Percentiles rank a stretch among this genome's conserved stretches.
These are phyloP conservation scores for Penicillium robsamsonii DNA, from an alignment of 495 filamentous ascomycete species.

Conservation along the genomic window DNA sequence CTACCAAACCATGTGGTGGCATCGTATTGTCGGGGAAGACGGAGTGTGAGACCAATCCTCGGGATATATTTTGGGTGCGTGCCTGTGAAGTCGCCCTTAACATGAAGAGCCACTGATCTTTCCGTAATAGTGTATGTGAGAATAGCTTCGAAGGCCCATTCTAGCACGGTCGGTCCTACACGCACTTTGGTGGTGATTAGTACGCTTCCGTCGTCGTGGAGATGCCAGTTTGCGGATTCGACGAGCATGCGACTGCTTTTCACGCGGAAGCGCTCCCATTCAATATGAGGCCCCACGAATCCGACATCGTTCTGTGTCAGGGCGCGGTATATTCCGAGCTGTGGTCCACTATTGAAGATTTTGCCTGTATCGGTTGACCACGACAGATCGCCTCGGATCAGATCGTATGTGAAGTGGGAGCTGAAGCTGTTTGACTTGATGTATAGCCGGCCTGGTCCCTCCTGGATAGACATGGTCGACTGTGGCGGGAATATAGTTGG, in stretches of 20 bases:
- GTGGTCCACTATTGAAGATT: conserved; percentile 22
- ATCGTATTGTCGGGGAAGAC: conserved; percentile 36
- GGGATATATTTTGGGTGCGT: conserved; percentile 55
- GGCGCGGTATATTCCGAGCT: conserved; percentile 25
- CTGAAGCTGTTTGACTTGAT: conserved; percentile 8
- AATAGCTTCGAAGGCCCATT: conserved; percentile 51
- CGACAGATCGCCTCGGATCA: conserved; percentile 20
- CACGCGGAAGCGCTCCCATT: conserved; percentile 27
- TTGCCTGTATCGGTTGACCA: conserved; percentile 17
- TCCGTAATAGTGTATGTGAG: conserved; percentile 46
- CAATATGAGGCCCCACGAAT: too few relatives aligned
- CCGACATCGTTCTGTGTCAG: conserved; percentile 57
- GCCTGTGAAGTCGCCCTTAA: conserved; percentile 45
- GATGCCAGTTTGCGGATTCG: conserved; percentile 40
- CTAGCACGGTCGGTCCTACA: conserved; percentile 52
- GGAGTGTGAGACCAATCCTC: conserved; percentile 54
- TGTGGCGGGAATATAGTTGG: too few relatives aligned
- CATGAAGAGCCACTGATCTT: conserved; percentile 39
- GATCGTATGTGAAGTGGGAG: conserved; percentile 8
- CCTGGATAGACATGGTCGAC: too few relatives aligned
- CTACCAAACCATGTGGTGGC: conserved; percentile 56
- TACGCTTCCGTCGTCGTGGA: conserved; percentile 9
- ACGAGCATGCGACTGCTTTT: conserved; percentile 37
- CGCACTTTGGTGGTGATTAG: conserved; percentile 23
- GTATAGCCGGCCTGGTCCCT: too few relatives aligned